Conservation (phyloP, 257 asterid genomes). For the Linderniella brevidens region DNA sequence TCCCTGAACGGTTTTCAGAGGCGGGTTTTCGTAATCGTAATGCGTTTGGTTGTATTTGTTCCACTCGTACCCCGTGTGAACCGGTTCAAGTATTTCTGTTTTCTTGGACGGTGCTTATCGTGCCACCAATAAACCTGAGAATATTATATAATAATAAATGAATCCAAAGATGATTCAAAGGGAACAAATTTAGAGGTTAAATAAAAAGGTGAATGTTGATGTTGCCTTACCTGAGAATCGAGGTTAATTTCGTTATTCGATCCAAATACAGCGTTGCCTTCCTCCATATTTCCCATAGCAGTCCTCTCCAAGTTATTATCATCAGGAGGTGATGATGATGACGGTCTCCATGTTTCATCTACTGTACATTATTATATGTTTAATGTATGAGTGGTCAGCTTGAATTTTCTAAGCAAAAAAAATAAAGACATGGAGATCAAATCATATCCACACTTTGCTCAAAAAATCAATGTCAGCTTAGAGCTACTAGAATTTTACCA, state of each 20-base stretch:
- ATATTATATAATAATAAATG: neutral
- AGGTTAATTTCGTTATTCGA: conserved; percentile 67
- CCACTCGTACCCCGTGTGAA: conserved; percentile 85
- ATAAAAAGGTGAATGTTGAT: too few relatives aligned
- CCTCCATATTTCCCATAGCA: conserved; percentile 91
- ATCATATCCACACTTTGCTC: too few relatives aligned
- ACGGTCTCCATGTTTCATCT: conserved; percentile 53
- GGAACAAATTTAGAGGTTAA: too few relatives aligned
- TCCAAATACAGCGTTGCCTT: conserved; percentile 83
- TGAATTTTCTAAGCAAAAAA: too few relatives aligned
- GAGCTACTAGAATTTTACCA: conserved; percentile 39
- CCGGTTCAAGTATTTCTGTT: conserved; percentile 79
- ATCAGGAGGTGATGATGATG: conserved; percentile 28
- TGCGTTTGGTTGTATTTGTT: conserved; percentile 78
- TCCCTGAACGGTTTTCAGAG: conserved; percentile 82
- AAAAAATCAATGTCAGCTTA: too few relatives aligned
- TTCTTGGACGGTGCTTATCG: conserved; percentile 73
- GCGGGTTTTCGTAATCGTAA: conserved; percentile 73
- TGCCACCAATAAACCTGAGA: conserved; percentile 92
- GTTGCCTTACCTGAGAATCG: conserved; percentile 40
- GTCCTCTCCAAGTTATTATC: conserved; percentile 61
- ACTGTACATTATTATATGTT: too few relatives aligned
- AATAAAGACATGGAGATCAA: too few relatives aligned
- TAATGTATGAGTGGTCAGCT: too few relatives aligned
- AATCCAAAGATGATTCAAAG: neutral